phyloP scores from a whole-genome alignment of 139 green algal species.

The Prasinococcaceae sp. region DNA sequence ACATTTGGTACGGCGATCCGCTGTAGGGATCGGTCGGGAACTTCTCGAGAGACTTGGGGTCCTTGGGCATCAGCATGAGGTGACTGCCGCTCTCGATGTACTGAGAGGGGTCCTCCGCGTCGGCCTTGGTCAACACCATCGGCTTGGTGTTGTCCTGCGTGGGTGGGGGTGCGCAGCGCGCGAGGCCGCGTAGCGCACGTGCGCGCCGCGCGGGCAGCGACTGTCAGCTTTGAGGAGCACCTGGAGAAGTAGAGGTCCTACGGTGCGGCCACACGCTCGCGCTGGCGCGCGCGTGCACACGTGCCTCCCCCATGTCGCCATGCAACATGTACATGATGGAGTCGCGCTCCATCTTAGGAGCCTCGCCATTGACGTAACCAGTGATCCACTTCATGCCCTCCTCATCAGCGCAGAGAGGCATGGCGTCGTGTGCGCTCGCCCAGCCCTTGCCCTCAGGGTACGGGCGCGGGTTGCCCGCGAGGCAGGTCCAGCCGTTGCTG shows the following conservation, averaged over 20 bases:
- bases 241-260: too few relatives aligned
- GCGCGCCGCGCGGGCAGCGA: too few relatives aligned
- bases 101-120: not conserved
- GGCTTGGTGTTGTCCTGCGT: not conserved
- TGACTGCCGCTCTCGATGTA: constrained; percentile 3
- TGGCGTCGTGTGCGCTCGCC: not conserved
- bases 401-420: not conserved
- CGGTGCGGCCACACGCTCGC: too few relatives aligned
- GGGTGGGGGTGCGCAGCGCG: too few relatives aligned
- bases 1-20: not conserved
- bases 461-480: not conserved
- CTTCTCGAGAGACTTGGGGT: not conserved
- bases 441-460: not conserved
- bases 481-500: not conserved
- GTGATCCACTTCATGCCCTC: not conserved
- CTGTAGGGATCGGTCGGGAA: not conserved
- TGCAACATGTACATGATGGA: constrained; percentile 3
- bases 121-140: not conserved
- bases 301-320: not conserved
- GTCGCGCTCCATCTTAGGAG: not conserved
- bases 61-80: constrained; percentile 5
- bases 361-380: not conserved
- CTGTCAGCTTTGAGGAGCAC: too few relatives aligned
- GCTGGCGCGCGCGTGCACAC: too few relatives aligned
- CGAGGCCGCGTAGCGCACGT: too few relatives aligned